Evolutionary conservation across 2,329 filamentous ascomycete species (phyloP).

Genomic region (Tolypocladium pustulatum): DNA sequence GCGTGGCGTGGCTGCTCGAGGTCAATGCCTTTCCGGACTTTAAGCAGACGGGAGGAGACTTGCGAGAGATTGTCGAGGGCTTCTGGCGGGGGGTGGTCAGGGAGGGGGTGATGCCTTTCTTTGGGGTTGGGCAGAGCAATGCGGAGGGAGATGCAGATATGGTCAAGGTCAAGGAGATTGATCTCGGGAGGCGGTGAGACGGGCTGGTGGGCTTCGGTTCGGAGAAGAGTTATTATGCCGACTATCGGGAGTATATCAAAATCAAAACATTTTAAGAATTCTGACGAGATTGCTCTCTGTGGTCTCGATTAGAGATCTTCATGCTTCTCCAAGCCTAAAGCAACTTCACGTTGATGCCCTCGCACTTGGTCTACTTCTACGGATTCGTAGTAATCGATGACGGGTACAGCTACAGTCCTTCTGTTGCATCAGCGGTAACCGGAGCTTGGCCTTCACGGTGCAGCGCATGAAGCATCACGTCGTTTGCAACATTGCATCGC

Average conservation of each 20-base stretch:
- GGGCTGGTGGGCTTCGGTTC: neutral
- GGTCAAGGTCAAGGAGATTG: constrained; percentile 41
- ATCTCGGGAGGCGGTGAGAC: constrained; percentile 35
- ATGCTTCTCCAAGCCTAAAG: neutral
- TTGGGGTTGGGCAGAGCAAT: constrained; percentile 26
- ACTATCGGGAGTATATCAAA: neutral
- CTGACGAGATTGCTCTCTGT: too few relatives aligned
- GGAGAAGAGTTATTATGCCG: neutral
- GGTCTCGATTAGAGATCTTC: too few relatives aligned
- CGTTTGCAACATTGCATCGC: neutral
- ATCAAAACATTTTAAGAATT: too few relatives aligned
- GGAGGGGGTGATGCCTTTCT: constrained; percentile 58
- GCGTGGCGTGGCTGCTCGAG: constrained; percentile 68
- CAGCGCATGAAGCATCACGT: neutral
- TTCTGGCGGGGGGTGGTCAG: constrained; percentile 69
- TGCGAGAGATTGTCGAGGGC: constrained; percentile 60
- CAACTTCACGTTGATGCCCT: neutral
- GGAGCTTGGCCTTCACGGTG: neutral
- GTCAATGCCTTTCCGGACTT: constrained; percentile 97
- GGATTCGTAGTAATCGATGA: neutral
- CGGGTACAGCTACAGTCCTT: neutral
- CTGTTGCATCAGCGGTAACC: neutral
- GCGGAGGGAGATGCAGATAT: constrained; percentile 27
- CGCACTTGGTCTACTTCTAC: neutral
- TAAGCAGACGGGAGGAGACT: constrained; percentile 76